Conservation (phyloP, 75 land plant species). For the Pinus taeda region DNA sequence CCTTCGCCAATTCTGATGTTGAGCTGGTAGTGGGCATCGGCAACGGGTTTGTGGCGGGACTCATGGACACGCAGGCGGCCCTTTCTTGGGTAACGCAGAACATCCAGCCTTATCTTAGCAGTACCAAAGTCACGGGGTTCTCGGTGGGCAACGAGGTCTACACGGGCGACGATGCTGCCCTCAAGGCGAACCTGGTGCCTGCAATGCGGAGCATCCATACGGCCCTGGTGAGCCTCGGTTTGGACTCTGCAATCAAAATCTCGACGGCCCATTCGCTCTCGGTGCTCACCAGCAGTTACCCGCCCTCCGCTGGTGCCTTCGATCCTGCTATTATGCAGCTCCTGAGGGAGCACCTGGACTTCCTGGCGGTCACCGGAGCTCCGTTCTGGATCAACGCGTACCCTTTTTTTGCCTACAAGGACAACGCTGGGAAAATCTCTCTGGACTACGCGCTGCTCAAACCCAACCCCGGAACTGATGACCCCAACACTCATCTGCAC, state of each 20-base stretch:
- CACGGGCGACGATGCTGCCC: slow-evolving; percentile 32
- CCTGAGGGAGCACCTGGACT: slow-evolving; percentile 37
- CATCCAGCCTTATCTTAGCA: slow-evolving; percentile 49
- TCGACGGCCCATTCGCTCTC: slow-evolving; percentile 53
- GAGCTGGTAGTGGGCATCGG: slow-evolving; percentile 49
- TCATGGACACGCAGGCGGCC: slow-evolving; percentile 40
- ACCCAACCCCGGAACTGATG: slow-evolving; percentile 43
- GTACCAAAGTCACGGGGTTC: slow-evolving; percentile 55
- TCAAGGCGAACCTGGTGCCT: slow-evolving; percentile 52
- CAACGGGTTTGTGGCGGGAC: slow-evolving; percentile 27
- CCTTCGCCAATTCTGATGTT: slow-evolving; percentile 57
- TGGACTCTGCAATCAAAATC: slow-evolving; percentile 40
- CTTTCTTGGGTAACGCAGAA: slow-evolving; percentile 56
- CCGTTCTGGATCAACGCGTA: slow-evolving; percentile 90
- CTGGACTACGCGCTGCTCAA: slow-evolving; percentile 57
- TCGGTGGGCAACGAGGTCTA: slow-evolving; percentile 78
- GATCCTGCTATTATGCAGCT: not conserved
- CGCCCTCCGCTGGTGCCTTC: slow-evolving; percentile 68
- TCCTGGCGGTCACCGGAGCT: slow-evolving; percentile 44
- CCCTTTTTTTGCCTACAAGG: slow-evolving; percentile 78
- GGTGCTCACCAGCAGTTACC: slow-evolving; percentile 47
- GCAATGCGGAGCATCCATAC: slow-evolving; percentile 60
- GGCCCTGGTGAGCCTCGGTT: slow-evolving; percentile 43
- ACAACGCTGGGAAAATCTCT: slow-evolving; percentile 22
- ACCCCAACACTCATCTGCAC: slow-evolving; percentile 52